A percentile compares a stretch with the other conserved stretches of the same genome.
phyloP scores from a whole-genome alignment of 192 early-diverging fungal species.

The Gaertneriomyces semiglobifer region DNA sequence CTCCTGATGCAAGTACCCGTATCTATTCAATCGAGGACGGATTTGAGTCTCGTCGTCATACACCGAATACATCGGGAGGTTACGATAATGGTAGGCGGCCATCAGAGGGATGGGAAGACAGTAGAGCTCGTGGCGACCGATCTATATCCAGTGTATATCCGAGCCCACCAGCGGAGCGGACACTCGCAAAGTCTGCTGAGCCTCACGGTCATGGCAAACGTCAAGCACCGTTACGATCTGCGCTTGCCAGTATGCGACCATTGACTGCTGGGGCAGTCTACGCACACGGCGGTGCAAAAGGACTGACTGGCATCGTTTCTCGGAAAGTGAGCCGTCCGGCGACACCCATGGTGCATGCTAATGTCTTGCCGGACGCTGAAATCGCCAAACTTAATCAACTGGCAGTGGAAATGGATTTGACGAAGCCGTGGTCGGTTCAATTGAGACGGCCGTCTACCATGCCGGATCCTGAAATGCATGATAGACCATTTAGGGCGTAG shows the following conservation, averaged over 20 bases:
- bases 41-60: too few relatives aligned
- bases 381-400: not conserved
- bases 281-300: conserved; percentile 8
- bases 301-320: not conserved
- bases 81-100: too few relatives aligned
- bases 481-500: conserved; percentile 17
- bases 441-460: conserved; percentile 11
- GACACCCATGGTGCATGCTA: not conserved
- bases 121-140: too few relatives aligned
- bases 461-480: conserved; percentile 19
- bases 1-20: conserved; percentile 25
- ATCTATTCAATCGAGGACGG: too few relatives aligned
- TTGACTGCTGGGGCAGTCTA: conserved; percentile 21
- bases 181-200: too few relatives aligned
- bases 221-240: not conserved
- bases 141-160: too few relatives aligned
- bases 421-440: not conserved
- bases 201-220: too few relatives aligned
- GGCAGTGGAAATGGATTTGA: not conserved
- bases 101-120: too few relatives aligned
- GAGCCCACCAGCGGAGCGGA: too few relatives aligned
- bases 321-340: not conserved
- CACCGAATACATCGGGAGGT: too few relatives aligned
- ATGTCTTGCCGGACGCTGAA: not conserved
- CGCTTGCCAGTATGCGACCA: conserved; percentile 16